phyloP scores from a whole-genome alignment of 1,139 yeast genomes.

The Kurtzmaniella quercitrusa region DNA sequence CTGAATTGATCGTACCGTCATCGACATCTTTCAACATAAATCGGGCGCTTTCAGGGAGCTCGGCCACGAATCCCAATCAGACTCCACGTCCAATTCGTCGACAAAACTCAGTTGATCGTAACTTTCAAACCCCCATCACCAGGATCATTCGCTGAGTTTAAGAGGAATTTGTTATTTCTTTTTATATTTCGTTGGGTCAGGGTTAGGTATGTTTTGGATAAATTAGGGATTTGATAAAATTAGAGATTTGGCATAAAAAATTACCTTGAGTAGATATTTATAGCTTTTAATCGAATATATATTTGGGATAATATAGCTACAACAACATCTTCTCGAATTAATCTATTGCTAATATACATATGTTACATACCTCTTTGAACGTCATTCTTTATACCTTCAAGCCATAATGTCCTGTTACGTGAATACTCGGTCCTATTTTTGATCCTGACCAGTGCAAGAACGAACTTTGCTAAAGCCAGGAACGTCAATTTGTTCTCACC shows the following conservation, averaged over 20 bases:
- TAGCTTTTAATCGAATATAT: no score
- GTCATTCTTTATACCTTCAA: constrained; percentile 23
- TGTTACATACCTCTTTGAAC: constrained; percentile 16
- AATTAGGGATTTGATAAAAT: no score
- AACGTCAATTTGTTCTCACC: constrained; percentile 18
- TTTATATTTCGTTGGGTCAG: no score
- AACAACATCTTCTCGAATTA: no score
- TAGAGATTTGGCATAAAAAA: no score
- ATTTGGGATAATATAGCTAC: no score
- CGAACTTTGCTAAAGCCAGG: constrained; percentile 43
- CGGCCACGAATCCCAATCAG: constrained; percentile 18
- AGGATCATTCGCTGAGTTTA: constrained; percentile 28
- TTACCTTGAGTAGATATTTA: no score
- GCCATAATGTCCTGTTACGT: constrained; percentile 20
- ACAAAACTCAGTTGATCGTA: constrained; percentile 37
- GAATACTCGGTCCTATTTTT: constrained; percentile 33
- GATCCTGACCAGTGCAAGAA: constrained; percentile 54
- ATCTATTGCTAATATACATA: background rate
- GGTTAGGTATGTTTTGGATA: no score
- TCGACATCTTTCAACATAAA: constrained; percentile 12
- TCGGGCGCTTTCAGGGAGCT: constrained; percentile 2
- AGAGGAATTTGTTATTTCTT: no score
- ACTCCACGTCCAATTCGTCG: constrained; percentile 41
- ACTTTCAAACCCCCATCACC: constrained; percentile 41
- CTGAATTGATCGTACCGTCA: constrained; percentile 26